Evolutionary conservation across 148 eudicot species (phyloP), one percentile per base, ranked within the genome.

Genomic region (Fagopyrum tataricum): DNA sequence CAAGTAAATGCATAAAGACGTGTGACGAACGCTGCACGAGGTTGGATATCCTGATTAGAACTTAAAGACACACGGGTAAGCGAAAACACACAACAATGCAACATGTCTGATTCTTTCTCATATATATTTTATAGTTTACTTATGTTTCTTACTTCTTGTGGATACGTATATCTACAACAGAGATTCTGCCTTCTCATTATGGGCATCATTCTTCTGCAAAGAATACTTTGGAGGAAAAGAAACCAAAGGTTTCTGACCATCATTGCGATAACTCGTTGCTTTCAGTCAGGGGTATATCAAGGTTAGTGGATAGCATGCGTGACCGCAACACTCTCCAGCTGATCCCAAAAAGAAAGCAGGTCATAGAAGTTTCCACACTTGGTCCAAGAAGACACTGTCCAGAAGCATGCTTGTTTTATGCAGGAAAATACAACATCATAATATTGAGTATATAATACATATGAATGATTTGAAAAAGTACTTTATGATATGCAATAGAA

Each of bases 1-100:
- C 69, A 64, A 64, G 69, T 64, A 31, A 64, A 64, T 39, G 69
- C 69, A 64, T 64, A 64, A 64, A 64, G 69, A 64, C 39, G 69
- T 18, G 39, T 31, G 69, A 64, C 43, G 69, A 64, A 37, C 69
- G 8, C 69, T 64, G 69, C 69, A 64, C 37, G 69, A 64, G 37
- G 69, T 64, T 9, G 42, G 69, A 64, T 31, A 31, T 37, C 69
- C 69, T 64, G 69, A 64, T 64, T 43, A 64, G 69, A 42, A 64
- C 69, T 37, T 37, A 64, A 64, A 64, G 69, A 64, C 69, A 37
- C 44, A 37, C 43, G 37, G 69, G 69, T 31, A 20, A 64, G 69
- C 43, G 39, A 64, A 64, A 39, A 13, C 44, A 31, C 43, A 64
- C 69, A 64, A 39, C 41, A 64, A 64, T 64, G 5, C 42, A 64